Percentiles rank a stretch among this genome's conserved stretches.
phyloP scores from a whole-genome alignment of 805 yeast genomes.

The Metschnikowia cubensis region DNA sequence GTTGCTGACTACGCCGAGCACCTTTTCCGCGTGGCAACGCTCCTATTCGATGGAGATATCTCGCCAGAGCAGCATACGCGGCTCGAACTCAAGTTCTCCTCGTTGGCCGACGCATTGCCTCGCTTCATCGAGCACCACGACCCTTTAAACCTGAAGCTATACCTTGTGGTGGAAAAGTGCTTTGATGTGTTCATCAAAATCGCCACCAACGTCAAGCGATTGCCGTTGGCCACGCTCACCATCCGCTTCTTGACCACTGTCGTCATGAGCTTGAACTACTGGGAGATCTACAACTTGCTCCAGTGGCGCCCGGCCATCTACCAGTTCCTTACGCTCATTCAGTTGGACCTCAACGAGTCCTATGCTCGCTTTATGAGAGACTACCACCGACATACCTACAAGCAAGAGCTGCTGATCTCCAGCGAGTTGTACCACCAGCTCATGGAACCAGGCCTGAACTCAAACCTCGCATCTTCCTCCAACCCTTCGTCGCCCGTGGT shows the following conservation, averaged over 20 bases:
- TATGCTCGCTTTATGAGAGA: conserved; percentile 32
- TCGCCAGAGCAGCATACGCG: conserved; percentile 12
- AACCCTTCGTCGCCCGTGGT: conserved; percentile 5
- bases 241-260: conserved; percentile 37
- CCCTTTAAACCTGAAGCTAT: conserved; percentile 30
- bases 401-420: conserved; percentile 11
- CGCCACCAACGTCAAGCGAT: conserved; percentile 27
- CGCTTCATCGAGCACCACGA: conserved; percentile 20
- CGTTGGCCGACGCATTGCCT: conserved; percentile 24
- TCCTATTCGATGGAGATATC: conserved; percentile 21
- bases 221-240: conserved; percentile 31
- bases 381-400: conserved; percentile 27
- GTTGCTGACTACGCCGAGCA: conserved; percentile 38
- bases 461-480: conserved; percentile 4
- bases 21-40: conserved; percentile 26
- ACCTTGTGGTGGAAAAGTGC: conserved; percentile 34
- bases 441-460: conserved; percentile 1
- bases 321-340: conserved; percentile 36
- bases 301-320: conserved; percentile 41
- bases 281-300: conserved; percentile 42
- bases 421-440: conserved; percentile 3
- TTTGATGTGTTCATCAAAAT: conserved; percentile 37
- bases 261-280: conserved; percentile 37
- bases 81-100: conserved; percentile 24
- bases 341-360: conserved; percentile 40